These are phyloP conservation scores for Ramaria sp. DNA, from an alignment of 768 basidiomycete species.

Conservation along the genomic window DNA sequence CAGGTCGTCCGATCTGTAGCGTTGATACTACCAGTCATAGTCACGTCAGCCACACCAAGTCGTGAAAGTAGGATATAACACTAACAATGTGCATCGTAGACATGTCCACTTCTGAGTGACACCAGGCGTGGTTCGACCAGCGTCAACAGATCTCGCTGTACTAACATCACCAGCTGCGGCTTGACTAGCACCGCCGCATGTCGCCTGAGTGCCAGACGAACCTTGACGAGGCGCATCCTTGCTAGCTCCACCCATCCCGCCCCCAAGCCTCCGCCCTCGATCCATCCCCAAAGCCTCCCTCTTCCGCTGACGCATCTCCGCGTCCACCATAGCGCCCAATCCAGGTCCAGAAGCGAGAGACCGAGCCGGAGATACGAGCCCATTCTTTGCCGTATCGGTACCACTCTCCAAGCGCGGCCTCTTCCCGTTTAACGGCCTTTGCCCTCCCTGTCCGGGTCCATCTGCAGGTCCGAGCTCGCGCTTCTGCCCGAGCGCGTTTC, in stretches of 20 bases:
- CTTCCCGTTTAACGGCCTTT: neutral
- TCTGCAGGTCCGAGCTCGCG: too few species aligned
- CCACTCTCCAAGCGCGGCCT: neutral
- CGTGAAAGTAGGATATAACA: neutral
- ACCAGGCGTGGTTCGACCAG: neutral
- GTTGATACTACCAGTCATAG: too few species aligned
- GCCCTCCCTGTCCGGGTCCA: neutral
- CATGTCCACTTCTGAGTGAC: neutral
- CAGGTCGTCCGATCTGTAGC: too few species aligned
- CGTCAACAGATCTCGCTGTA: too few species aligned
- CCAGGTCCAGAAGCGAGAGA: neutral
- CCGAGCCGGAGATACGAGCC: neutral
- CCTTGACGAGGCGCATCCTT: neutral
- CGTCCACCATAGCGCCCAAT: neutral
- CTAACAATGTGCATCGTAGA: neutral
- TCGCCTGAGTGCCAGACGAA: too few species aligned
- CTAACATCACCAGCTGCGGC: too few species aligned
- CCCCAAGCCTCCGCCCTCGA: neutral
- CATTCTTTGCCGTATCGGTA: too few species aligned
- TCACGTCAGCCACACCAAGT: too few species aligned
- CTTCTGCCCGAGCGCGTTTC: too few species aligned
- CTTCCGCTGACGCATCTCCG: neutral
- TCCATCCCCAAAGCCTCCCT: conserved; percentile 1
- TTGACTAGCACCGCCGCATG: neutral
- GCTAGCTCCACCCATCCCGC: too few species aligned